Evolutionary conservation across 164 flowering plant species (phyloP).

Genomic region (Nelumbo lutea): DNA sequence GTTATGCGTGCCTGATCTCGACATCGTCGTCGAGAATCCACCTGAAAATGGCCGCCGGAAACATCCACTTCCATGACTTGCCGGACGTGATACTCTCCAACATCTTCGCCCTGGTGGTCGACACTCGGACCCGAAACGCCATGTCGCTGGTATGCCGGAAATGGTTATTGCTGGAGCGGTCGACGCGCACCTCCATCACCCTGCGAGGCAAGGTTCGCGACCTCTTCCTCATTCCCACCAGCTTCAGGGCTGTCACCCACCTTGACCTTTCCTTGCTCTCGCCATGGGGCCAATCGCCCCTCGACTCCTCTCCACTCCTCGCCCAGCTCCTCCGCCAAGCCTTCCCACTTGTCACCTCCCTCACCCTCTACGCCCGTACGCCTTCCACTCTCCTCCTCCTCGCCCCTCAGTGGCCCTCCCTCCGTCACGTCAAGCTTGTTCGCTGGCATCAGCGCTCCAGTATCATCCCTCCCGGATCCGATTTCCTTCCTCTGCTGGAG

Average conservation of each 20-base stretch:
- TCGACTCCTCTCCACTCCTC: conserved; percentile 32
- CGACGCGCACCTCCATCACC: conserved; percentile 57
- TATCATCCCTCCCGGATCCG: conserved; percentile 41
- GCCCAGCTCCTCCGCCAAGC: conserved; percentile 48
- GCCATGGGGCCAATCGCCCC: conserved; percentile 69
- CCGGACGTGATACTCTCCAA: conserved; percentile 66
- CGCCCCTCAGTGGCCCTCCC: conserved; percentile 45
- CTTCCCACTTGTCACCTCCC: conserved; percentile 56
- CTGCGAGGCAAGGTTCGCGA: conserved; percentile 83
- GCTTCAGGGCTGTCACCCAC: conserved; percentile 48
- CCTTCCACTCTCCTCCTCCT: conserved; percentile 41
- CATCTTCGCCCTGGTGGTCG: conserved; percentile 42
- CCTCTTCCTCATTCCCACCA: conserved; percentile 52
- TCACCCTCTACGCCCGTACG: conserved; percentile 57
- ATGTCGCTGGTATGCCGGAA: conserved; percentile 58
- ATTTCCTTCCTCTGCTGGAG: conserved; percentile 42
- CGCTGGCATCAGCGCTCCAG: conserved; percentile 78
- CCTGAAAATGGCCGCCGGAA: not conserved
- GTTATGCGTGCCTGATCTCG: not conserved
- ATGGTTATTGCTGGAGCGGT: conserved; percentile 54
- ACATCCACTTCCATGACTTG: conserved; percentile 47
- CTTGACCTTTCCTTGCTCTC: conserved; percentile 83
- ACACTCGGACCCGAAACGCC: conserved; percentile 62
- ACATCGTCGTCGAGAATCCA: not conserved
- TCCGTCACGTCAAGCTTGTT: conserved; percentile 55